These are phyloP conservation scores for Russula vinacea DNA, from an alignment of 768 basidiomycete genomes.

Conservation along the genomic window DNA sequence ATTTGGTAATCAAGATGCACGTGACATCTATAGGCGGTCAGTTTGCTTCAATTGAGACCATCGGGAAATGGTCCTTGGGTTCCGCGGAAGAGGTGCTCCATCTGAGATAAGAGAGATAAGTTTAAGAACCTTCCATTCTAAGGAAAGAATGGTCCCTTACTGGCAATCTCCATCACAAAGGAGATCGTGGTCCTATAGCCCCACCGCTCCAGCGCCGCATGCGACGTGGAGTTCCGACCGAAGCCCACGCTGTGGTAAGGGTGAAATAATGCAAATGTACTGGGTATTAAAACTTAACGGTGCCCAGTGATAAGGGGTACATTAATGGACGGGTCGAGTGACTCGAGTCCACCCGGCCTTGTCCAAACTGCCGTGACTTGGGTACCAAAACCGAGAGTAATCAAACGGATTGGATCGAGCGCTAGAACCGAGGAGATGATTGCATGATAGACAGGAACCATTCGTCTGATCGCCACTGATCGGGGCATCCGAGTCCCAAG, in stretches of 20 bases:
- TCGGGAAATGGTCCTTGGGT: neutral
- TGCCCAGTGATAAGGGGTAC: too few species aligned
- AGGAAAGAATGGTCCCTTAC: neutral
- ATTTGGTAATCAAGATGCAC: neutral
- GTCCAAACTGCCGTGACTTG: neutral
- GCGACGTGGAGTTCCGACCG: neutral
- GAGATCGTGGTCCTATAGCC: neutral
- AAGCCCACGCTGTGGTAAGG: neutral
- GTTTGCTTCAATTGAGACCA: neutral
- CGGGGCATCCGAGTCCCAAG: neutral
- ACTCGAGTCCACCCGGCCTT: neutral
- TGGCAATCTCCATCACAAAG: neutral
- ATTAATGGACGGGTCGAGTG: neutral
- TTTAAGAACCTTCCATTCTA: neutral
- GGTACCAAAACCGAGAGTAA: neutral
- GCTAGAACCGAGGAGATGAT: neutral
- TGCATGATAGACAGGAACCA: conserved; percentile 15
- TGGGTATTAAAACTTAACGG: neutral
- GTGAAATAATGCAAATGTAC: neutral
- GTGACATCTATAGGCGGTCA: neutral
- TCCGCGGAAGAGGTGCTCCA: neutral
- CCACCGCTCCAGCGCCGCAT: neutral
- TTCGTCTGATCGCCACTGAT: conserved; percentile 13
- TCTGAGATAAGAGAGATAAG: neutral
- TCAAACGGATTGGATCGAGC: neutral